Evolutionary conservation across 2,329 filamentous ascomycete genomes (phyloP).

Genomic region (Cladophialophora yegresii): DNA sequence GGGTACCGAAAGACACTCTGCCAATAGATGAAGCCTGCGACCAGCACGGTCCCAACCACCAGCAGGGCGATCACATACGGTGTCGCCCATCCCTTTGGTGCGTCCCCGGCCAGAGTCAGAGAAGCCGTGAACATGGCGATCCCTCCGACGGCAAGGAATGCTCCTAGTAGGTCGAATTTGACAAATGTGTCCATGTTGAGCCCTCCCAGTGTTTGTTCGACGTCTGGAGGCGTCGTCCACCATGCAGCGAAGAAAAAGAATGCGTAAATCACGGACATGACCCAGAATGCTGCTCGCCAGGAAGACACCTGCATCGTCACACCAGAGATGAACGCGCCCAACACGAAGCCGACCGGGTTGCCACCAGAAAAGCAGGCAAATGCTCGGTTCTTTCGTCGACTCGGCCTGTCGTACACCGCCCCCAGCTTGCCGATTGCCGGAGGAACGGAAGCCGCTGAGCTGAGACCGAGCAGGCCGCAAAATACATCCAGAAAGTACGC

Average conservation of each 20-base stretch:
- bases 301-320: constrained; percentile 62
- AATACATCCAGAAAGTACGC: constrained; percentile 64
- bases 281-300: constrained; percentile 65
- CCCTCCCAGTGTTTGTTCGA: constrained; percentile 48
- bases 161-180: constrained; percentile 64
- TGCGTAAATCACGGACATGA: constrained; percentile 65
- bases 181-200: constrained; percentile 54
- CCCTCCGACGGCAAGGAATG: constrained; percentile 62
- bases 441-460: constrained; percentile 64
- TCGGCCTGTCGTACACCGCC: constrained; percentile 63
- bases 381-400: constrained; percentile 63
- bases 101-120: constrained; percentile 59
- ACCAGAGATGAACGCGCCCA: constrained; percentile 63
- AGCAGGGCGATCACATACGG: constrained; percentile 64
- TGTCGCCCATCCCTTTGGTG: constrained; percentile 63
- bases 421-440: constrained; percentile 67
- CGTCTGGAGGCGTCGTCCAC: constrained; percentile 63
- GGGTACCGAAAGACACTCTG: constrained; percentile 56
- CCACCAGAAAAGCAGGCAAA: constrained; percentile 65
- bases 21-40: constrained; percentile 63
- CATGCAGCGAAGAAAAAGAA: constrained; percentile 59
- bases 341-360: constrained; percentile 60
- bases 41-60: constrained; percentile 59
- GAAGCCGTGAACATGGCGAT: constrained; percentile 66
- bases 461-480: constrained; percentile 65